Evolutionary conservation across 2,329 filamentous ascomycete genomes (phyloP).

Genomic region (Diplodia sapinea): DNA sequence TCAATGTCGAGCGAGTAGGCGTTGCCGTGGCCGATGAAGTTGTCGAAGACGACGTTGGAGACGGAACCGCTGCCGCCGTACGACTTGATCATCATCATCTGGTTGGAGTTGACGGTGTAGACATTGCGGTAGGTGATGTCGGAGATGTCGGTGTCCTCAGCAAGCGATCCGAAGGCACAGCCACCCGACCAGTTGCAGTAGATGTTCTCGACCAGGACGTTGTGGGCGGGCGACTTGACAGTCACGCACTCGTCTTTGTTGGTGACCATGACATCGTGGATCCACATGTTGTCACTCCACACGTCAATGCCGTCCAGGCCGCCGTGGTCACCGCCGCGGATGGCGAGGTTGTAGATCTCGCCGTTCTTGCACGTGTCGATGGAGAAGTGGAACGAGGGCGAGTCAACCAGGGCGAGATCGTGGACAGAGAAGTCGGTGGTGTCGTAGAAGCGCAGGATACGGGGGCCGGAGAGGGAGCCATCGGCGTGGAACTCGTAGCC

Average conservation of each 20-base stretch:
- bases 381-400: conserved; percentile 58
- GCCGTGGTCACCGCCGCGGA: conserved; percentile 59
- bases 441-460: conserved; percentile 55
- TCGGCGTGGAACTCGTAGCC: conserved; percentile 58
- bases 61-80: conserved; percentile 63
- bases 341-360: conserved; percentile 62
- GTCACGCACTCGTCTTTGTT: conserved; percentile 69
- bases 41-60: conserved; percentile 58
- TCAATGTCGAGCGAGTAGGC: conserved; percentile 65
- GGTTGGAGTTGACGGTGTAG: conserved; percentile 65
- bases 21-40: conserved; percentile 66
- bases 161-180: conserved; percentile 64
- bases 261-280: conserved; percentile 66
- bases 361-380: conserved; percentile 59
- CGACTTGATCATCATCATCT: conserved; percentile 69
- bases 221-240: conserved; percentile 58
- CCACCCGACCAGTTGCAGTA: conserved; percentile 68
- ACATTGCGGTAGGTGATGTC: conserved; percentile 62
- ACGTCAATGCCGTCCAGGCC: conserved; percentile 64
- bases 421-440: conserved; percentile 57
- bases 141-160: conserved; percentile 56
- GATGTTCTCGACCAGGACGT: conserved; percentile 65
- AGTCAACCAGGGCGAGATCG: conserved; percentile 57
- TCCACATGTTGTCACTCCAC: conserved; percentile 61
- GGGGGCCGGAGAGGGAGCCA: conserved; percentile 50